A percentile compares a stretch with the other conserved stretches of the same genome.
phyloP scores from a whole-genome alignment of 2,329 filamentous ascomycete species.

The Sphaceloma murrayae region DNA sequence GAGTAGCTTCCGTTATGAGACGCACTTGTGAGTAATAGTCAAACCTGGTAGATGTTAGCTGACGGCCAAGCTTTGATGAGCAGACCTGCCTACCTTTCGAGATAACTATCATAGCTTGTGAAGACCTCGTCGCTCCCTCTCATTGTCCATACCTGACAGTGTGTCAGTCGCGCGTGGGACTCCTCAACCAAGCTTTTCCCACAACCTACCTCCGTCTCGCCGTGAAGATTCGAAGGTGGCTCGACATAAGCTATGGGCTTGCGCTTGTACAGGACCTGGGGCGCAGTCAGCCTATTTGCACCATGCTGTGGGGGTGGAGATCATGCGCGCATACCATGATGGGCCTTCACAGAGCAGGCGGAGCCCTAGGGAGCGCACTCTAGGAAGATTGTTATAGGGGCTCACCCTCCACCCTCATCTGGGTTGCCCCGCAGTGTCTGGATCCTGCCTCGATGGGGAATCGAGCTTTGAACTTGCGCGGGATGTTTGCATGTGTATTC shows the following conservation, averaged over 20 bases:
- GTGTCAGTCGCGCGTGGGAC: constrained; percentile 7
- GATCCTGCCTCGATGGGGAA: too few species aligned
- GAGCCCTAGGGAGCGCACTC: not conserved
- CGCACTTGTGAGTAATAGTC: constrained; percentile 87
- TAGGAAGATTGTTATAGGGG: not conserved
- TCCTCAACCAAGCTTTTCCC: too few species aligned
- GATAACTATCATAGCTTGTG: constrained; percentile 75
- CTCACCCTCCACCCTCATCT: constrained; percentile 2
- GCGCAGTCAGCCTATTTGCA: constrained; percentile 9
- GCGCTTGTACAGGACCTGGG: constrained; percentile 85
- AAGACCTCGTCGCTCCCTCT: constrained; percentile 86
- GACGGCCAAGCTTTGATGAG: not conserved
- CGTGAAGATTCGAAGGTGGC: constrained; percentile 62
- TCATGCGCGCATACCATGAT: constrained; percentile 17
- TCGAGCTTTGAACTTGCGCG: not conserved
- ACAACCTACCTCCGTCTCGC: constrained; percentile 72
- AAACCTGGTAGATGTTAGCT: constrained; percentile 46
- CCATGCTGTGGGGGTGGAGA: not conserved
- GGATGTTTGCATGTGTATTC: not conserved
- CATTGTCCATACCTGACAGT: constrained; percentile 75
- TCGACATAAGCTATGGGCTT: constrained; percentile 83
- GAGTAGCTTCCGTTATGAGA: too few species aligned
- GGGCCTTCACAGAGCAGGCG: constrained; percentile 6
- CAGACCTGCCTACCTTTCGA: constrained; percentile 56
- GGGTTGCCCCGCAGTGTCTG: too few species aligned